phyloP scores from a whole-genome alignment of 1,284 basidiomycete genomes.

The Taiwanofungus camphoratus region DNA sequence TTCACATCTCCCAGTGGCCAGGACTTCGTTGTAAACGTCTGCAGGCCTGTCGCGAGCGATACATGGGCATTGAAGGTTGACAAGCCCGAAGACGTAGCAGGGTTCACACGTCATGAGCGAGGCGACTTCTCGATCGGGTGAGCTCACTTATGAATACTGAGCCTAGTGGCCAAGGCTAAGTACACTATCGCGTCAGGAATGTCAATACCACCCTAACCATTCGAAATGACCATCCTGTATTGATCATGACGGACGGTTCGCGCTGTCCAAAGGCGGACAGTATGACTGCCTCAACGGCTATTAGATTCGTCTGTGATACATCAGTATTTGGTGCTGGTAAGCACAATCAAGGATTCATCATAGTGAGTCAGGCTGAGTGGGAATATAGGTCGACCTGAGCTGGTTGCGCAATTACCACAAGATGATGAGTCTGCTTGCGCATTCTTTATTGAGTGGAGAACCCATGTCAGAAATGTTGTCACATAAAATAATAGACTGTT shows the following conservation, averaged over 20 bases:
- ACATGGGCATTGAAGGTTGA: constrained; percentile 51
- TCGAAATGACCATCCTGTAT: constrained; percentile 37
- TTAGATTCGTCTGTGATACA: constrained; percentile 67
- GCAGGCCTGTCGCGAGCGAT: constrained; percentile 49
- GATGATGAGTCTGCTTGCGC: constrained; percentile 59
- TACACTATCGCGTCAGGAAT: constrained; percentile 32
- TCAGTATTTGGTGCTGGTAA: constrained; percentile 44
- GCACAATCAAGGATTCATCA: too few species aligned
- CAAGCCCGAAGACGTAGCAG: constrained; percentile 52
- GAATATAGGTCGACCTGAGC: constrained; percentile 44
- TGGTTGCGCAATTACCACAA: constrained; percentile 56
- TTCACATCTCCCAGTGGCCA: constrained; percentile 42
- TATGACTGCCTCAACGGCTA: constrained; percentile 50
- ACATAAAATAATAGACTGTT: not conserved
- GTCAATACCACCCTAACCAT: constrained; percentile 56
- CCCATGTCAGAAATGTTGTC: constrained; percentile 50
- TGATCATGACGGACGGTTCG: constrained; percentile 56
- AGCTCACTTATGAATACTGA: constrained; percentile 17
- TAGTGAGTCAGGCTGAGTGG: not conserved
- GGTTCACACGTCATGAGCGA: constrained; percentile 52
- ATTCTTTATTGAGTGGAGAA: constrained; percentile 71
- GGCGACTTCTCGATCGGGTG: constrained; percentile 73
- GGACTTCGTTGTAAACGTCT: constrained; percentile 55
- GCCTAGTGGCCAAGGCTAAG: not conserved
- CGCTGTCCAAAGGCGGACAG: constrained; percentile 44